Percentiles rank a stretch among this genome's conserved stretches.
Evolutionary conservation across 2,329 filamentous ascomycete genomes (phyloP).

Genomic region (Pseudogymnoascus destructans): DNA sequence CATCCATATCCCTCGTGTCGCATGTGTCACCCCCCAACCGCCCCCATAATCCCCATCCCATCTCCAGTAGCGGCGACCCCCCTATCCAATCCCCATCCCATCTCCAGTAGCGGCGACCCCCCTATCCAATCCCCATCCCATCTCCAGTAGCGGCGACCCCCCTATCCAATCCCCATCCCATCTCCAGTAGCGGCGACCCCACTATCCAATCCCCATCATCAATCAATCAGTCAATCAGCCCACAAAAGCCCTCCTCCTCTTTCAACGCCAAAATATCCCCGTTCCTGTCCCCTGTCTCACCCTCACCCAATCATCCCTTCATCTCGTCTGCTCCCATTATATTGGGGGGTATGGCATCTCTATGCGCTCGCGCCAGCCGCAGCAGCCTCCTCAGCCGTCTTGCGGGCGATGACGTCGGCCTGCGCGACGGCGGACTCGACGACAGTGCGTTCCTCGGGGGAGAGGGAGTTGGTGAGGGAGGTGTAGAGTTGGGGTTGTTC

Average conservation of each 20-base stretch:
- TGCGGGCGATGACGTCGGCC: constrained; percentile 22
- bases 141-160: too few species aligned
- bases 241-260: not conserved
- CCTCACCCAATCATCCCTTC: not conserved
- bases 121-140: not conserved
- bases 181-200: too few species aligned
- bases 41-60: too few species aligned
- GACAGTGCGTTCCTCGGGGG: constrained; percentile 65
- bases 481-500: constrained; percentile 84
- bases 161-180: not conserved
- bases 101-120: too few species aligned
- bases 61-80: too few species aligned
- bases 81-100: not conserved
- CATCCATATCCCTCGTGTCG: not conserved
- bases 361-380: not conserved
- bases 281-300: not conserved
- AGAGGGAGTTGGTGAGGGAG: constrained; percentile 64
- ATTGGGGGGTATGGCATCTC: not conserved
- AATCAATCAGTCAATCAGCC: not conserved
- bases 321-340: not conserved
- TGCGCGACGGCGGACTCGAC: constrained; percentile 58
- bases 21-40: too few species aligned
- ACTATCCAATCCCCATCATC: not conserved
- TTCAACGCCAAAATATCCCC: not conserved
- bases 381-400: constrained; percentile 16